phyloP scores from a whole-genome alignment of 2,329 filamentous ascomycete genomes.

The Cercospora nicotianae region DNA sequence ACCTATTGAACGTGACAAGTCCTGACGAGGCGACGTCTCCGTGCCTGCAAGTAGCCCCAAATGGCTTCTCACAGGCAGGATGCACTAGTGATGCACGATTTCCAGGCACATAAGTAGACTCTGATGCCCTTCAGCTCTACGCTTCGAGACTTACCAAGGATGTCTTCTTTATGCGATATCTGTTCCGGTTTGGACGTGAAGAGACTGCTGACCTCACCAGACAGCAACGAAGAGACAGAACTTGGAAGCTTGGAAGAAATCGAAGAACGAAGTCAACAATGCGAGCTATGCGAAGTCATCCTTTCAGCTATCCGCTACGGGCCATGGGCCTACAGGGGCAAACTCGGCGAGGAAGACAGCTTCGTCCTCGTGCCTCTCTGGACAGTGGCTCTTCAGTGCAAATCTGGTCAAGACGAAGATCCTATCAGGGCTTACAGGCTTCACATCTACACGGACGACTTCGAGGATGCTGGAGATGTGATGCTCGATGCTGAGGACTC shows the following conservation, averaged over 20 bases:
- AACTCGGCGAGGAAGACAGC: neutral
- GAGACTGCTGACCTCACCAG: neutral
- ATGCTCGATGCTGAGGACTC: neutral
- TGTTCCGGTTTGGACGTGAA: neutral
- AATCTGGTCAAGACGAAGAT: neutral
- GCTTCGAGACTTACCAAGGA: neutral
- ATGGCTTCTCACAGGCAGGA: neutral
- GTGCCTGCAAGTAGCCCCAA: neutral
- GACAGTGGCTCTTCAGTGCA: neutral
- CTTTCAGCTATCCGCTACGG: neutral
- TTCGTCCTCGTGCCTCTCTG: neutral
- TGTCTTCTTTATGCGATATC: neutral
- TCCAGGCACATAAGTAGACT: neutral
- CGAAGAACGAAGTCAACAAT: neutral
- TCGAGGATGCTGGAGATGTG: neutral
- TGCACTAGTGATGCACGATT: neutral
- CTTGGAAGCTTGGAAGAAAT: neutral
- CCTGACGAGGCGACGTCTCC: no score
- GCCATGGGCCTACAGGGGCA: neutral
- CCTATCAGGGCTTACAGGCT: neutral
- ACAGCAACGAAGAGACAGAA: neutral
- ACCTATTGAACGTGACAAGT: no score
- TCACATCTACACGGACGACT: neutral
- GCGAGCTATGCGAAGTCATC: neutral
- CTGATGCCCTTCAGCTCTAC: no score